Evolutionary conservation across 208 protist genomes (phyloP).

Genomic region (Trypanosoma caninum): DNA sequence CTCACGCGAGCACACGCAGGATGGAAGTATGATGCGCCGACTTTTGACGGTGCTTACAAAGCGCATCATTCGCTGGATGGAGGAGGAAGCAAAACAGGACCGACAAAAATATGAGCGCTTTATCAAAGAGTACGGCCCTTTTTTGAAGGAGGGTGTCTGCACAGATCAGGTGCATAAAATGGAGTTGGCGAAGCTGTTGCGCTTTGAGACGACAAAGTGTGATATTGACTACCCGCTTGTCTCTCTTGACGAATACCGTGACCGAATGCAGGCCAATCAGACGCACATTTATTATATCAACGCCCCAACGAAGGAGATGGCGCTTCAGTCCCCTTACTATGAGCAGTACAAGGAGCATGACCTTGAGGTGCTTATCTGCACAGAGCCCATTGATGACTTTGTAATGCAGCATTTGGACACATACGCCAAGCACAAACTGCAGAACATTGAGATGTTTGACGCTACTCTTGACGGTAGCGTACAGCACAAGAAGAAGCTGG

Average conservation of each 20-base stretch:
- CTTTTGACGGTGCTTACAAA: conserved; percentile 92
- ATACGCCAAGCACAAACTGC: conserved; percentile 93
- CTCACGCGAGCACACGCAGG: conserved; percentile 97
- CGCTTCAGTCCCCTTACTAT: conserved; percentile 93
- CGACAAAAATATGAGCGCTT: conserved; percentile 91
- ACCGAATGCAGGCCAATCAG: conserved; percentile 94
- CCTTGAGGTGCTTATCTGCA: conserved; percentile 94
- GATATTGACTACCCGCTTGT: conserved; percentile 74
- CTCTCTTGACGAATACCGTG: conserved; percentile 95
- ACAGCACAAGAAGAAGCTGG: conserved; percentile 86
- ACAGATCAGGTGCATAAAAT: conserved; percentile 94
- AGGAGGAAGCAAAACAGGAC: conserved; percentile 92
- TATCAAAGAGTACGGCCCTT: conserved; percentile 91
- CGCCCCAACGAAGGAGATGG: conserved; percentile 85
- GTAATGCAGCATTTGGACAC: conserved; percentile 94
- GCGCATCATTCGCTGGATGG: conserved; percentile 88
- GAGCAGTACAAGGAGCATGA: conserved; percentile 95
- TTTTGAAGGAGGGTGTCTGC: conserved; percentile 96
- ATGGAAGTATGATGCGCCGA: conserved; percentile 93
- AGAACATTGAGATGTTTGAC: conserved; percentile 92
- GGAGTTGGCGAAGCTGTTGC: conserved; percentile 92
- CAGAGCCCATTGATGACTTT: conserved; percentile 95
- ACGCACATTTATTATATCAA: conserved; percentile 96
- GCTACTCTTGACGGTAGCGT: conserved; percentile 85
- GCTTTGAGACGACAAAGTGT: conserved; percentile 88